A percentile compares a stretch with the other conserved stretches of the same genome.
Evolutionary conservation across 352 stramenopile species (phyloP).

Genomic region (Globisporangium ultimum): DNA sequence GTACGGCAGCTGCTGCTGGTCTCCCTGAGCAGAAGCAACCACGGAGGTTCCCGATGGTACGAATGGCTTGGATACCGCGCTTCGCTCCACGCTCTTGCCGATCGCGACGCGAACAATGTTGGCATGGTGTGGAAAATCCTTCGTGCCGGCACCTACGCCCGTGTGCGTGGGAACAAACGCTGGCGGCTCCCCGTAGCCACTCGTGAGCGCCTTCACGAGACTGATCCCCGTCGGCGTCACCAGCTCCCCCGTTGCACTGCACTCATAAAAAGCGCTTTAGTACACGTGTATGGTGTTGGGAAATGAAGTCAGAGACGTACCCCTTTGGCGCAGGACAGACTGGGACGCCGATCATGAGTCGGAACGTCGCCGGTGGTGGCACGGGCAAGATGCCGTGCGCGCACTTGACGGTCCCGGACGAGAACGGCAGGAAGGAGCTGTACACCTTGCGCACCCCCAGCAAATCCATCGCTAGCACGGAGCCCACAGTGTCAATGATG

Average conservation of each 20-base stretch:
- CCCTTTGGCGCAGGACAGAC: slow-evolving; percentile 89
- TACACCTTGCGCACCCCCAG: slow-evolving; percentile 89
- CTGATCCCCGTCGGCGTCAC: slow-evolving; percentile 96
- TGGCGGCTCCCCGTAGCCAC: slow-evolving; percentile 69
- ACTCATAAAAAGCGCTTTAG: background rate
- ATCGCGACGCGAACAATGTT: slow-evolving; percentile 91
- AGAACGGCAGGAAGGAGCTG: slow-evolving; percentile 82
- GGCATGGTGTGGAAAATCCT: slow-evolving; percentile 85
- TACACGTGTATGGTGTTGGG: background rate
- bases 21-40: background rate
- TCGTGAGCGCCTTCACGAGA: slow-evolving; percentile 88
- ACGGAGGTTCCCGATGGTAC: slow-evolving; percentile 14
- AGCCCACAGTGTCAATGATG: slow-evolving; percentile 96
- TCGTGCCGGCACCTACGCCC: slow-evolving; percentile 82
- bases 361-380: slow-evolving; percentile 92
- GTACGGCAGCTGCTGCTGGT: background rate
- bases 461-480: slow-evolving; percentile 91
- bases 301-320: slow-evolving; percentile 18
- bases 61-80: slow-evolving; percentile 29
- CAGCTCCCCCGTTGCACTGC: slow-evolving; percentile 86
- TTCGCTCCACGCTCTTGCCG: slow-evolving; percentile 46
- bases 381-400: slow-evolving; percentile 95
- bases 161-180: slow-evolving; percentile 74
- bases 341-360: slow-evolving; percentile 92
- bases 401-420: slow-evolving; percentile 92